These are phyloP conservation scores for Juglanconis juglandina DNA, from an alignment of 2,329 filamentous ascomycete species.

Conservation along the genomic window DNA sequence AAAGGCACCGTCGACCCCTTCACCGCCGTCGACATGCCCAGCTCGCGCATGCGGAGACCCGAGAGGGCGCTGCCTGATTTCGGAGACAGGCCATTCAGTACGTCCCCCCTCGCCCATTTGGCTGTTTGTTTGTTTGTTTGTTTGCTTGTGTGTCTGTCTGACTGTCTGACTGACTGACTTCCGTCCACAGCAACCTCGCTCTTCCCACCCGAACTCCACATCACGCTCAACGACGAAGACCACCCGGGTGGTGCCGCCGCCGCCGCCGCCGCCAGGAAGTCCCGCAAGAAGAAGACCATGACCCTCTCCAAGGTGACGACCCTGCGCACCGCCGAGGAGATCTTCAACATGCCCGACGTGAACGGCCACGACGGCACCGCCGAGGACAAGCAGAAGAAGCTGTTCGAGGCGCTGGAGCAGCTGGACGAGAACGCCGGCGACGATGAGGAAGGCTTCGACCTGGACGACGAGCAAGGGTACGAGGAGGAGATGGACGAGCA, in stretches of 20 bases:
- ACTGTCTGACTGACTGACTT: not conserved
- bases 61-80: constrained; percentile 55
- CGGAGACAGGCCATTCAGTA: constrained; percentile 43
- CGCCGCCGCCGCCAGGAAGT: constrained; percentile 29
- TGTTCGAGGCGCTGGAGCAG: constrained; percentile 43
- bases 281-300: constrained; percentile 42
- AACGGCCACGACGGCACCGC: constrained; percentile 25
- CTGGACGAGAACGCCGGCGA: constrained; percentile 36
- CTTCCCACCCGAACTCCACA: constrained; percentile 55
- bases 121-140: no score
- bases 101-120: constrained; percentile 17
- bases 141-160: not conserved
- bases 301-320: constrained; percentile 46
- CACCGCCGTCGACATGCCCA: constrained; percentile 56
- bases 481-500: constrained; percentile 39
- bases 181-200: constrained; percentile 26
- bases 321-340: constrained; percentile 48
- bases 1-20: constrained; percentile 57
- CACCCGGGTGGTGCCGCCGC: constrained; percentile 28
- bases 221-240: constrained; percentile 50
- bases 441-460: constrained; percentile 31
- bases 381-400: constrained; percentile 29
- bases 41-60: constrained; percentile 49
- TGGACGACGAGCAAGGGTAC: constrained; percentile 49
- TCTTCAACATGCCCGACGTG: constrained; percentile 40